A percentile compares a stretch with the other conserved stretches of the same genome.
Evolutionary conservation across 2,329 filamentous ascomycete genomes (phyloP).

Genomic region (Claviceps africana): DNA sequence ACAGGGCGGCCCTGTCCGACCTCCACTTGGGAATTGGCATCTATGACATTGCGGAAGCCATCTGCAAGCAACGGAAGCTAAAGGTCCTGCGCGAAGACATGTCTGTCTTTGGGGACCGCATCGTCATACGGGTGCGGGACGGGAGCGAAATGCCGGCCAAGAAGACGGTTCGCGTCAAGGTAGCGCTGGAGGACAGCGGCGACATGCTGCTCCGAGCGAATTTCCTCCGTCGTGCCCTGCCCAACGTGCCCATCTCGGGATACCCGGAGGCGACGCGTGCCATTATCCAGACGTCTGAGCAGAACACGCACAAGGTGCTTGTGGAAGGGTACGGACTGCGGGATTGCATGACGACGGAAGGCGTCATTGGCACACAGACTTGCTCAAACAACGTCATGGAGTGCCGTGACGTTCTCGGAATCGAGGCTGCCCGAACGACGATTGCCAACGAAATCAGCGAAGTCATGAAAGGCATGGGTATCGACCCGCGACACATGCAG

Average conservation of each 20-base stretch:
- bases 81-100: slow-evolving; percentile 58
- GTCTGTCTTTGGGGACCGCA: slow-evolving; percentile 41
- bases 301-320: slow-evolving; percentile 56
- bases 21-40: slow-evolving; percentile 70
- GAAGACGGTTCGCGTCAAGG: slow-evolving; percentile 32
- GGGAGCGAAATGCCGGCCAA: slow-evolving; percentile 35
- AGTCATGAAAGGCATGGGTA: slow-evolving; percentile 90
- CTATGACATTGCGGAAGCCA: slow-evolving; percentile 59
- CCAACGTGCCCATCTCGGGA: slow-evolving; percentile 74
- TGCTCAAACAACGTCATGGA: slow-evolving; percentile 85
- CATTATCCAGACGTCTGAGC: slow-evolving; percentile 71
- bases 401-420: slow-evolving; percentile 72
- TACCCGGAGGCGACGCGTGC: slow-evolving; percentile 76
- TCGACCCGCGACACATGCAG: slow-evolving; percentile 96
- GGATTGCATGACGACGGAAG: slow-evolving; percentile 84
- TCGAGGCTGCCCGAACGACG: slow-evolving; percentile 81
- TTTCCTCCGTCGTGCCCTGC: slow-evolving; percentile 68
- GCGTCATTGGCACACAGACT: slow-evolving; percentile 64
- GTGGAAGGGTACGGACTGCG: slow-evolving; percentile 91
- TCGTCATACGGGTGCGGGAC: slow-evolving; percentile 59
- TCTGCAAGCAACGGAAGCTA: slow-evolving; percentile 69
- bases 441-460: slow-evolving; percentile 78
- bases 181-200: slow-evolving; percentile 26
- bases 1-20: slow-evolving; percentile 62
- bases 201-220: slow-evolving; percentile 64